Conservation (phyloP, 805 yeast species). For the Saturnispora gosingensis region DNA sequence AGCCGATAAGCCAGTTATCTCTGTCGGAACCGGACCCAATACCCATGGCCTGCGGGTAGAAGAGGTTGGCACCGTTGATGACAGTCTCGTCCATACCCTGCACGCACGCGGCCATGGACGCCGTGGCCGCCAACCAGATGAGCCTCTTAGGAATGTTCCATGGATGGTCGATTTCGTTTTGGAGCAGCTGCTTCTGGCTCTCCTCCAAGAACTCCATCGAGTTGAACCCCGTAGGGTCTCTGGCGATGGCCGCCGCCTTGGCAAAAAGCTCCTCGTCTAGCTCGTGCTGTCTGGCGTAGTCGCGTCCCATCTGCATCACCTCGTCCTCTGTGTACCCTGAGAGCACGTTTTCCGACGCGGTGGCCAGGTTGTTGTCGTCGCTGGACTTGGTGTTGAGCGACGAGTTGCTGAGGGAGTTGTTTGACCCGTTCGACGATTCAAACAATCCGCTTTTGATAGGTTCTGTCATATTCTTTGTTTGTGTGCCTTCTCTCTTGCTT, state of each 20-base stretch:
- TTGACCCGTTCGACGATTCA: not conserved
- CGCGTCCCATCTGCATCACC: conserved; percentile 61
- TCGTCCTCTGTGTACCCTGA: conserved; percentile 52
- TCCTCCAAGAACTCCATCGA: conserved; percentile 46
- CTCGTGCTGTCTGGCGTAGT: conserved; percentile 47
- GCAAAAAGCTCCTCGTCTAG: conserved; percentile 53
- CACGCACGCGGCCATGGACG: conserved; percentile 72
- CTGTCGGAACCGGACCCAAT: conserved; percentile 37
- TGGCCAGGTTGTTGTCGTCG: not conserved
- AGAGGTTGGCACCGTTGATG: conserved; percentile 61
- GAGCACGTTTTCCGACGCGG: conserved; percentile 33
- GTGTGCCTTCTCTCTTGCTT: too few species aligned
- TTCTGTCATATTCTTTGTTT: not conserved
- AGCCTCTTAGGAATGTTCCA: conserved; percentile 40
- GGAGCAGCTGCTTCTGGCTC: conserved; percentile 44
- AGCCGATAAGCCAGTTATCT: conserved; percentile 50
- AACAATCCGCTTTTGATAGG: not conserved
- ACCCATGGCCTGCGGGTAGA: conserved; percentile 49
- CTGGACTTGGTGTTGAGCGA: not conserved
- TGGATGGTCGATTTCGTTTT: conserved; percentile 37
- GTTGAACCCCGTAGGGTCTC: conserved; percentile 49
- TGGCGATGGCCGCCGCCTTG: conserved; percentile 58
- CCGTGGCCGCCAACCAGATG: conserved; percentile 48
- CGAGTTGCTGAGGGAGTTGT: not conserved
- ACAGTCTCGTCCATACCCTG: conserved; percentile 79